Conservation (phyloP, 495 filamentous ascomycete genomes). For the Neurospora sp. region DNA sequence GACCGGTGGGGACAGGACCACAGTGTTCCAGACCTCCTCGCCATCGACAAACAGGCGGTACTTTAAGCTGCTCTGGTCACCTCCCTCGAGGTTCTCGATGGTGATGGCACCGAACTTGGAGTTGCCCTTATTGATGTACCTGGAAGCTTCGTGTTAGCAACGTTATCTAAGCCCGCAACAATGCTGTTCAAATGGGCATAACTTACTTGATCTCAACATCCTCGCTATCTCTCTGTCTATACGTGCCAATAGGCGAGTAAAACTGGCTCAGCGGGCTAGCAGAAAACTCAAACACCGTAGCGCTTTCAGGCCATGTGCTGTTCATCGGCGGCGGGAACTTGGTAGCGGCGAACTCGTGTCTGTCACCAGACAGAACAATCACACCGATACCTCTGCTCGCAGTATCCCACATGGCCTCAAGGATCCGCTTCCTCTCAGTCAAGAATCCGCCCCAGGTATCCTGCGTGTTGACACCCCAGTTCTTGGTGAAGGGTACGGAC, state of each 20-base stretch:
- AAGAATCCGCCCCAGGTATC: conserved; percentile 95
- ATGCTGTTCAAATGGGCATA: not conserved
- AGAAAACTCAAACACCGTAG: conserved; percentile 76
- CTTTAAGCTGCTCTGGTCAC: conserved; percentile 54
- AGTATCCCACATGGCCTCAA: conserved; percentile 86
- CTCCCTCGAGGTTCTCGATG: conserved; percentile 54
- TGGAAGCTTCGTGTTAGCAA: conserved; percentile 17
- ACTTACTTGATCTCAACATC: conserved; percentile 71
- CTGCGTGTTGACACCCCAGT: conserved; percentile 72
- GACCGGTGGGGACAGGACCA: conserved; percentile 41
- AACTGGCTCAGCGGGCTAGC: conserved; percentile 88
- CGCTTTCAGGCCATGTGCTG: conserved; percentile 43
- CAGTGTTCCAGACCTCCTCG: conserved; percentile 61
- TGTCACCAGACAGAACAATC: conserved; percentile 76
- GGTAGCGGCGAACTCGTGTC: conserved; percentile 92
- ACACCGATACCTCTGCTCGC: conserved; percentile 64
- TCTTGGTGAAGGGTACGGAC: conserved; percentile 90
- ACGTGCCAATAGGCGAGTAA: conserved; percentile 77
- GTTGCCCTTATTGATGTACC: conserved; percentile 77
- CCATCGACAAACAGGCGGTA: conserved; percentile 82
- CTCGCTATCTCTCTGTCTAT: conserved; percentile 63
- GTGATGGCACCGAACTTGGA: conserved; percentile 87
- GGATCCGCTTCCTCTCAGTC: conserved; percentile 61
- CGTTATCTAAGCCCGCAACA: not conserved
- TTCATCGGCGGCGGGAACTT: conserved; percentile 64